phyloP scores from a whole-genome alignment of 495 filamentous ascomycete genomes.

The Tuber microsphaerosporum region DNA sequence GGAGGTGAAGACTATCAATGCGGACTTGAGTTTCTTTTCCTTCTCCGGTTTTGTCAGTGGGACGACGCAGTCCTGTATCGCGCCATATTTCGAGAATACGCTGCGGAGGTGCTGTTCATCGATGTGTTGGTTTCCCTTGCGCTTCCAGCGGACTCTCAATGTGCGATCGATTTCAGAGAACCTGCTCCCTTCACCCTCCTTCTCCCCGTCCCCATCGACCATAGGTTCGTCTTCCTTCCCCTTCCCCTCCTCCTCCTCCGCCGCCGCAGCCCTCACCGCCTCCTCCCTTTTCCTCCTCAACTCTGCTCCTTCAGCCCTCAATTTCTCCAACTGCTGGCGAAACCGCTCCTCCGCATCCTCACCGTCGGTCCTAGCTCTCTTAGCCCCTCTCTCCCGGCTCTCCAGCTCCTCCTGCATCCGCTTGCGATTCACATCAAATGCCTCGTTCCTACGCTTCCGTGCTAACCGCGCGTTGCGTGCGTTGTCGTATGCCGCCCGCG shows the following conservation, averaged over 20 bases:
- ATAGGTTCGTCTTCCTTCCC: background rate
- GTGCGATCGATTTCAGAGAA: constrained; percentile 39
- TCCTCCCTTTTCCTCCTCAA: constrained; percentile 40
- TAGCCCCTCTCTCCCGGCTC: constrained; percentile 42
- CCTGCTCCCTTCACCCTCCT: constrained; percentile 7
- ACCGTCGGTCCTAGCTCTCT: constrained; percentile 42
- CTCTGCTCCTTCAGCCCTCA: constrained; percentile 44
- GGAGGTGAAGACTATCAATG: constrained; percentile 36
- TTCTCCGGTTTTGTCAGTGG: constrained; percentile 9
- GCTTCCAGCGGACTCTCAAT: constrained; percentile 29
- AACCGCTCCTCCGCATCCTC: constrained; percentile 50
- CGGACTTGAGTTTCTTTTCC: constrained; percentile 35
- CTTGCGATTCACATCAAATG: constrained; percentile 59
- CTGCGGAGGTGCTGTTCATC: background rate
- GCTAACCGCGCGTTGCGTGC: constrained; percentile 57
- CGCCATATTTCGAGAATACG: constrained; percentile 29
- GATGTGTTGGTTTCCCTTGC: constrained; percentile 13
- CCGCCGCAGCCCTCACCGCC: constrained; percentile 28
- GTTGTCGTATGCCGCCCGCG: constrained; percentile 62
- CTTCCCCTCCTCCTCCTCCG: constrained; percentile 20
- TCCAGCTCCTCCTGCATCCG: constrained; percentile 74
- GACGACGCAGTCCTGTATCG: constrained; percentile 32
- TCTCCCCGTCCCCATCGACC: background rate
- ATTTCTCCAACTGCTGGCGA: constrained; percentile 41
- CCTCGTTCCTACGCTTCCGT: constrained; percentile 57